Conservation (phyloP, 139 green algal genomes). For the Chlamydomonas sphaeroides region DNA sequence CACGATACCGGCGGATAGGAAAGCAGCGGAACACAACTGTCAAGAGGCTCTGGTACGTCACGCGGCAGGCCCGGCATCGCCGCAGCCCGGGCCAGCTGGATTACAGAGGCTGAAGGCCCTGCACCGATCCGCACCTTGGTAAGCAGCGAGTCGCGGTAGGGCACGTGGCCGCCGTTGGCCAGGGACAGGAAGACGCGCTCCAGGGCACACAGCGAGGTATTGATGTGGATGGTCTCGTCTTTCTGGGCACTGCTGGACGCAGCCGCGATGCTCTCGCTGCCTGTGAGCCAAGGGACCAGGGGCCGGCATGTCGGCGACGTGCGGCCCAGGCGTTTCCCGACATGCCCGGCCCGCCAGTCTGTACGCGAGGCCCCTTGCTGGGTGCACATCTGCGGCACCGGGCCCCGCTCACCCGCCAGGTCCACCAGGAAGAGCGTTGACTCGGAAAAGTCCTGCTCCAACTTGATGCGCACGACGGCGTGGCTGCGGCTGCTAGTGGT, state of each 20-base stretch:
- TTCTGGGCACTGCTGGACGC: conserved; percentile 64
- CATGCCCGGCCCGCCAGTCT: too few species aligned
- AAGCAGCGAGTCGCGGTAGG: conserved; percentile 75
- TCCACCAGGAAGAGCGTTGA: conserved; percentile 23
- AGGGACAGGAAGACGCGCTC: conserved; percentile 61
- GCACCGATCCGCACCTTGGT: conserved; percentile 83
- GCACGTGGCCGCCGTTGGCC: neutral
- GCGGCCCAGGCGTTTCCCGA: too few species aligned
- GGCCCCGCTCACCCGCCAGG: conserved; percentile 2
- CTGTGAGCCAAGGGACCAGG: too few species aligned
- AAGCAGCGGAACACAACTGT: too few species aligned
- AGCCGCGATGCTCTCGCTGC: conserved; percentile 84
- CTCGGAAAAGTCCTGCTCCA: conserved; percentile 44
- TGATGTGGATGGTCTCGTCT: conserved; percentile 89
- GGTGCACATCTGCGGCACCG: too few species aligned
- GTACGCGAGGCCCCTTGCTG: too few species aligned
- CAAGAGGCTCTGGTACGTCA: too few species aligned
- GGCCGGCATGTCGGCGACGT: too few species aligned
- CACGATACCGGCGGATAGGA: too few species aligned
- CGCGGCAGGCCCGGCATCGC: too few species aligned
- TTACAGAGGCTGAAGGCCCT: too few species aligned
- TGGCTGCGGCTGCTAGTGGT: conserved; percentile 80
- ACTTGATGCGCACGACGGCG: conserved; percentile 72
- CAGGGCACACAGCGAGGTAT: conserved; percentile 85
- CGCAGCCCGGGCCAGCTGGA: too few species aligned